phyloP scores from a whole-genome alignment of 169 alveolate species.

The Neospora caninum region DNA sequence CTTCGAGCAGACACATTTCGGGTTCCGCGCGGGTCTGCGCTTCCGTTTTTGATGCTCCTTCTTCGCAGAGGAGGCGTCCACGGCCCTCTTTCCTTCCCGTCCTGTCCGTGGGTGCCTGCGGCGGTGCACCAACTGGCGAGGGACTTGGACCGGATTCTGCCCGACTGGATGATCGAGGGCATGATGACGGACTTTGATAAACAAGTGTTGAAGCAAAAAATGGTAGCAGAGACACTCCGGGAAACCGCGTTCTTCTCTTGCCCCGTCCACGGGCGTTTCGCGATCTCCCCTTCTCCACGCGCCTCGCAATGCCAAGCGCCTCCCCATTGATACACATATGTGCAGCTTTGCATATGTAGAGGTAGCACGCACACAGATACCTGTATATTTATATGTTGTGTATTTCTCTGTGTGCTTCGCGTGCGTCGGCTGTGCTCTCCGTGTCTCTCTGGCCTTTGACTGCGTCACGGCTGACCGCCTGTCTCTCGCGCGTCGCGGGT shows the following conservation, averaged over 20 bases:
- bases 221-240: not conserved
- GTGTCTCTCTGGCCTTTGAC: no score
- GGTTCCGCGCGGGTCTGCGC: no score
- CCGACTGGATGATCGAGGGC: conserved; percentile 79
- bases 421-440: no score
- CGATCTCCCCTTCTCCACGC: not conserved
- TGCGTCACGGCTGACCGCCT: no score
- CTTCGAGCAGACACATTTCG: no score
- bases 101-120: conserved; percentile 75
- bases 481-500: no score
- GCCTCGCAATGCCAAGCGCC: no score
- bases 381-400: no score
- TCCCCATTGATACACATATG: no score
- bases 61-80: not conserved
- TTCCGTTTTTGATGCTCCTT: not conserved
- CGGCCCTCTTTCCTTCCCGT: conserved; percentile 28
- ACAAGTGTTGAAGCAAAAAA: not conserved
- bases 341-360: no score
- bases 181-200: conserved; percentile 67
- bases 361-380: no score
- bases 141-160: conserved; percentile 76
- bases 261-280: not conserved
- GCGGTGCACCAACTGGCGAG: conserved; percentile 74
- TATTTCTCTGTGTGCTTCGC: no score
- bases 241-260: not conserved